Percentiles rank a stretch among this genome's conserved stretches.
Conservation (phyloP, 179 eudicot species). For the Silene noctiflora region DNA sequence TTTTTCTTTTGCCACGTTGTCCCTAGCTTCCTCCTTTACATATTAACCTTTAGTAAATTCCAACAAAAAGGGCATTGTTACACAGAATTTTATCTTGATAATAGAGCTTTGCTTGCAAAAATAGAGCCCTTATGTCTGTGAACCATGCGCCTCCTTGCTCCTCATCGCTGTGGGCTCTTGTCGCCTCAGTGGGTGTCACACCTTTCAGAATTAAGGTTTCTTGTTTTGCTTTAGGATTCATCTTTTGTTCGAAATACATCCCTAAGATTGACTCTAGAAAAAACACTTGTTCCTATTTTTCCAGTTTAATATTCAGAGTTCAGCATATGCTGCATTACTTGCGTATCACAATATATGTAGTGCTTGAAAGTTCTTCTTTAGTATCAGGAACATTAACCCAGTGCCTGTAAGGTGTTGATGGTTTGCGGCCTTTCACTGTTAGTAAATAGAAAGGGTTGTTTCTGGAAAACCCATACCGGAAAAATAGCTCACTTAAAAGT, state of each 20-base stretch:
- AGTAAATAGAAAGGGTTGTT: neutral
- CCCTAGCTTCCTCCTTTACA: too few species aligned
- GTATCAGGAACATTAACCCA: neutral
- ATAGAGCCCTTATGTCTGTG: too few species aligned
- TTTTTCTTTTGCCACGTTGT: too few species aligned
- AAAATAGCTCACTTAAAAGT: neutral
- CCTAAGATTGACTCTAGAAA: neutral
- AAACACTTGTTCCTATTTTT: neutral
- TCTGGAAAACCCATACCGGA: neutral
- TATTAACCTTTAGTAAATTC: too few species aligned
- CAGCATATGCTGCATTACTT: neutral
- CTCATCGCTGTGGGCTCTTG: too few species aligned
- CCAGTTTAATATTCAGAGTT: neutral
- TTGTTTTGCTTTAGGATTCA: neutral
- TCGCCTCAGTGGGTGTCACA: neutral
- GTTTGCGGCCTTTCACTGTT: neutral
- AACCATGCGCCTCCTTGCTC: too few species aligned
- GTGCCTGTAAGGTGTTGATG: neutral
- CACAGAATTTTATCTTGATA: too few species aligned
- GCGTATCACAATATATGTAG: neutral
- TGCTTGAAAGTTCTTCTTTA: neutral
- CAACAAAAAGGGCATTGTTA: too few species aligned
- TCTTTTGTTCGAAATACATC: neutral
- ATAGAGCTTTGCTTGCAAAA: too few species aligned
- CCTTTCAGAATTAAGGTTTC: neutral